These are phyloP conservation scores for Rhododendron molle DNA, from an alignment of 148 eudicot genomes.

Conservation along the genomic window DNA sequence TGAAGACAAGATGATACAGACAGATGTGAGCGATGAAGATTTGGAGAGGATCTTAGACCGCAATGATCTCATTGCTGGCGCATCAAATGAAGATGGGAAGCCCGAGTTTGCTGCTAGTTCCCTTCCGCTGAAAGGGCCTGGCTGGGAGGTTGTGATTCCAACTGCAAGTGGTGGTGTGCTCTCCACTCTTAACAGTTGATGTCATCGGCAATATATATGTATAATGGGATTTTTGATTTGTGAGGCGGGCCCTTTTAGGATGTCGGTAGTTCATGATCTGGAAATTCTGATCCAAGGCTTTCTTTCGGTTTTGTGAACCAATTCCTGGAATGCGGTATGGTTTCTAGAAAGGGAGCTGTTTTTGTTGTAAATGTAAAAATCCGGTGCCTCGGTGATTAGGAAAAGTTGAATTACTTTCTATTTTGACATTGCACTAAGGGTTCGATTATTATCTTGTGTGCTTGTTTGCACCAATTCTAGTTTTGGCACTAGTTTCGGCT, in stretches of 20 bases:
- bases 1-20: constrained; percentile 84
- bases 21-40: constrained; percentile 82
- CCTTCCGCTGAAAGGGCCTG: constrained; percentile 88
- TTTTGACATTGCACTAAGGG: not conserved
- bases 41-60: constrained; percentile 73
- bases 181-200: constrained; percentile 69
- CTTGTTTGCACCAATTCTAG: not conserved
- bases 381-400: not conserved
- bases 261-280: not conserved
- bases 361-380: not conserved
- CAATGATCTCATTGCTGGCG: constrained; percentile 50
- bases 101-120: constrained; percentile 17
- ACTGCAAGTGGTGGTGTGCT: constrained; percentile 75
- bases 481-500: not conserved
- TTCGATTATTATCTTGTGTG: not conserved
- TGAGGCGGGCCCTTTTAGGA: not conserved
- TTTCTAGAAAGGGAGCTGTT: constrained; percentile 8
- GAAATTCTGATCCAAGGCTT: not conserved
- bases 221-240: not conserved
- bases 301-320: constrained; percentile 10
- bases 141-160: constrained; percentile 96
- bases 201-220: not conserved
- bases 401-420: not conserved
- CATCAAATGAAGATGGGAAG: constrained; percentile 24
- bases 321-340: not conserved